Base-by-base conservation (phyloP, 768 basidiomycete species). In the Roridomyces roridus region DNA sequence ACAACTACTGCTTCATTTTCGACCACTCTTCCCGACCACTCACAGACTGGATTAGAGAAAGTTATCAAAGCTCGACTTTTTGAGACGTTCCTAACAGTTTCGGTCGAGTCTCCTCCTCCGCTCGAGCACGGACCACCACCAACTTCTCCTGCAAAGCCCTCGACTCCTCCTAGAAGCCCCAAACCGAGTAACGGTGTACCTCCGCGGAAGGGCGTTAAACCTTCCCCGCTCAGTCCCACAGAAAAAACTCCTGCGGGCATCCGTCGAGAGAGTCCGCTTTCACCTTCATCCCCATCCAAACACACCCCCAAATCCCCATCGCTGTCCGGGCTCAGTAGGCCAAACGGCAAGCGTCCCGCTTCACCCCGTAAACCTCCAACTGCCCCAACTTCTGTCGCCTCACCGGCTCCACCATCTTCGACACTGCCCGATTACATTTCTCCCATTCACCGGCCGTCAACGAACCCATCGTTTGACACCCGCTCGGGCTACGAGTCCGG, bases 391-490 rank as follows among this genome's bases (percentile, higher is more conserved):
- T 56, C 62, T 55, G 65, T 62, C 35, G 62, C 63, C 28, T 47
- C 34, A 23, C 35, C 53, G 24, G 44, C 57, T 2, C 49, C 60
- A 31, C 28, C 51, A 14, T 57, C 56, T 21, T 46, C 49, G 5
- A 15, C 25, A 21, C 35, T 55, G 25, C 75, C 91, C 3, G 83
- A 91, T 66, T 95, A 87, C 69, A 80, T 94, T 44, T 96, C 94
- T 2, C 80, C 84, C 0, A 79, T 92, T 45, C 94, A 94, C 68
- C 80, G 77, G 21, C 89, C 93, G 5, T 96, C 94, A 1, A 94
- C 89, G 1, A 91, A 94, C 68, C 95, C 95, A 1, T 71, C 77
- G 21, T 96, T 94, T 64, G 86, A 94, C 64, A 68, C 78, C 7
- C 73, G 66, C 14, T 75, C 80, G 6, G 69, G 75, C 28, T 71